Evolutionary conservation across 2,329 filamentous ascomycete species (phyloP).

Genomic region (Calonectria pseudoturangicola): DNA sequence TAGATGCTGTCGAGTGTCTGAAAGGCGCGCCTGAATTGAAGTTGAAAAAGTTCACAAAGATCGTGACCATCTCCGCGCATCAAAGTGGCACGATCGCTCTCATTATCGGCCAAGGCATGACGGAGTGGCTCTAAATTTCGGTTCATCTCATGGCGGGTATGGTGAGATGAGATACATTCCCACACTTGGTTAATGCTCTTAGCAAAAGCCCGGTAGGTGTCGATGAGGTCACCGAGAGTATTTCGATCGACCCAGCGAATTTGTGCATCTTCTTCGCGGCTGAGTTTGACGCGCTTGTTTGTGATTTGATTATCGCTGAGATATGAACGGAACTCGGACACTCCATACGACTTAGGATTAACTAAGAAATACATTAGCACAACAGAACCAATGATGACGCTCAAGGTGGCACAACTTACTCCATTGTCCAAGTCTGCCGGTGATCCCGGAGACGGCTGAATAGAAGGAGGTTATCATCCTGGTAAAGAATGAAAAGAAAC

Average conservation of each 20-base stretch:
- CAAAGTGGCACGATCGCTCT: slow-evolving; percentile 45
- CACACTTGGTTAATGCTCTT: slow-evolving; percentile 48
- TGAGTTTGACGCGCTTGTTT: slow-evolving; percentile 56
- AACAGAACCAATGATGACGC: slow-evolving; percentile 27
- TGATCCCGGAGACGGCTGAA: slow-evolving; percentile 53
- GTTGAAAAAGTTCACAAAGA: slow-evolving; percentile 48
- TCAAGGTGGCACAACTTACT: slow-evolving; percentile 42
- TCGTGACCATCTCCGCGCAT: slow-evolving; percentile 43
- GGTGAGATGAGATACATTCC: slow-evolving; percentile 43
- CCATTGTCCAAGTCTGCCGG: slow-evolving; percentile 51
- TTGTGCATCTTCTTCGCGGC: slow-evolving; percentile 37
- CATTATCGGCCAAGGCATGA: slow-evolving; percentile 47
- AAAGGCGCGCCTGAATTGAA: slow-evolving; percentile 47
- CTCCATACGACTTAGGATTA: slow-evolving; percentile 49
- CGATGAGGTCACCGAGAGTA: slow-evolving; percentile 49
- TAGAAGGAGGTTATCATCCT: slow-evolving; percentile 57
- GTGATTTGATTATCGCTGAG: slow-evolving; percentile 47
- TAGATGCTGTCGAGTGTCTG: slow-evolving; percentile 53
- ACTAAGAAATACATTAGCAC: slow-evolving; percentile 45
- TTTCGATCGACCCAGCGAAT: slow-evolving; percentile 54
- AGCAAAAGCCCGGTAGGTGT: slow-evolving; percentile 50
- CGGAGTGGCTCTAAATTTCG: slow-evolving; percentile 50
- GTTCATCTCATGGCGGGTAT: slow-evolving; percentile 52
- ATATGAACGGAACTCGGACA: slow-evolving; percentile 52
- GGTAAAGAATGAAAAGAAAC: slow-evolving; percentile 49